Conservation (phyloP, 2,329 filamentous ascomycete genomes). For the Diaporthe longicolla region DNA sequence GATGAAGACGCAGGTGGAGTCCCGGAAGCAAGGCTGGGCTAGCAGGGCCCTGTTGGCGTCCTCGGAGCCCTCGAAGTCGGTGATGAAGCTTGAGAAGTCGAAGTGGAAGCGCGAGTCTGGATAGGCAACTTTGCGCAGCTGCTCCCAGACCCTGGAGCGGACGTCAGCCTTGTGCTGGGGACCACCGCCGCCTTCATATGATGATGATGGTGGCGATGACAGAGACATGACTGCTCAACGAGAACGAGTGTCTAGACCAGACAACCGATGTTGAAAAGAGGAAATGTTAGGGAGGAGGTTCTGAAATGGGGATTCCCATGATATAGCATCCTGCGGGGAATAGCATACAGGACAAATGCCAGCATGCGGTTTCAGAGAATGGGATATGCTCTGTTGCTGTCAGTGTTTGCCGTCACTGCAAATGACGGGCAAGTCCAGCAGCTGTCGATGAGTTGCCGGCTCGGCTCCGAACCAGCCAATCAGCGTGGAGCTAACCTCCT, state of each 20-base stretch:
- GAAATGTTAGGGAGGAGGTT: too few species aligned
- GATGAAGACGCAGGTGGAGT: constrained; percentile 54
- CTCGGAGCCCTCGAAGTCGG: constrained; percentile 57
- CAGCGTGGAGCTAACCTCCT: neutral
- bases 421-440: too few species aligned
- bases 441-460: neutral
- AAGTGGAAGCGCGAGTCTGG: constrained; percentile 60
- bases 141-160: constrained; percentile 50
- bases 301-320: too few species aligned
- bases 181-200: neutral
- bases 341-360: too few species aligned
- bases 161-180: constrained; percentile 44
- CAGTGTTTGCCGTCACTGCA: too few species aligned
- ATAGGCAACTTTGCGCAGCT: constrained; percentile 54
- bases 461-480: constrained; percentile 10
- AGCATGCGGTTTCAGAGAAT: too few species aligned
- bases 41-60: constrained; percentile 51
- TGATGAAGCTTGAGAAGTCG: constrained; percentile 59
- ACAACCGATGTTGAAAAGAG: neutral
- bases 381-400: too few species aligned
- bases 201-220: neutral
- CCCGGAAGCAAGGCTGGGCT: constrained; percentile 51
- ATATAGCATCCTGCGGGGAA: too few species aligned
- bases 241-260: neutral
- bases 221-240: constrained; percentile 8